A percentile compares a stretch with the other conserved stretches of the same genome.
Conservation (phyloP, 176 grass and related monocot species). For the Typha latifolia region DNA sequence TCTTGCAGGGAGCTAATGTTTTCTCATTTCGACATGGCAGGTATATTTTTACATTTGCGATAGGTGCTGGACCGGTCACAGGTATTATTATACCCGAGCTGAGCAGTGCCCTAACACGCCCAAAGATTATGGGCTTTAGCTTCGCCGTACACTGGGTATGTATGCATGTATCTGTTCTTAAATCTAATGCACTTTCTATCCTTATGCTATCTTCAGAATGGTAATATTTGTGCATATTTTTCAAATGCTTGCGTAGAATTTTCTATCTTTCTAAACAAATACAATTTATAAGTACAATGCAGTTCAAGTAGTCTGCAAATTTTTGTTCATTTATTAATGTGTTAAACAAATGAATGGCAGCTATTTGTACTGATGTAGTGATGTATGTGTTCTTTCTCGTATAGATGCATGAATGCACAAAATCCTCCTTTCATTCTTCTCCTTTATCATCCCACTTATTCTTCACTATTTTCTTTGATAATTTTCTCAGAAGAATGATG, state of each 20-base stretch:
- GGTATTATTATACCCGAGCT: conserved; percentile 94
- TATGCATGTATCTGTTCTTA: background rate
- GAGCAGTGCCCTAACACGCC: conserved; percentile 62
- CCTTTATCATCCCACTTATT: background rate
- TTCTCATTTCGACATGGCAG: conserved; percentile 35
- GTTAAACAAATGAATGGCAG: background rate
- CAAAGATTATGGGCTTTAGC: conserved; percentile 95
- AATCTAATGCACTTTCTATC: conserved; percentile 6
- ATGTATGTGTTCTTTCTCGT: conserved; percentile 19
- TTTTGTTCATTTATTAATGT: too few species aligned
- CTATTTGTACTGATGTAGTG: background rate
- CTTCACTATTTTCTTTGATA: too few species aligned
- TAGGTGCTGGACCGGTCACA: conserved; percentile 92
- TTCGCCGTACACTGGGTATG: conserved; percentile 92
- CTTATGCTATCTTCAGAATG: conserved; percentile 1
- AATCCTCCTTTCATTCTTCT: background rate
- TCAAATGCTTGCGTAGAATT: too few species aligned
- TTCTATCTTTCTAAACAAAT: too few species aligned
- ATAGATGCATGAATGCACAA: background rate
- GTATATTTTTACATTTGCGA: conserved; percentile 87
- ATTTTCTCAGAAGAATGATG: too few species aligned
- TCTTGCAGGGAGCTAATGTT: conserved; percentile 7
- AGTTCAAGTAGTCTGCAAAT: too few species aligned
- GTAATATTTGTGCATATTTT: background rate
- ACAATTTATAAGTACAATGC: too few species aligned